Base-by-base conservation (phyloP, 1,284 basidiomycete species). In the Phellopilus nigrolimitatus region DNA sequence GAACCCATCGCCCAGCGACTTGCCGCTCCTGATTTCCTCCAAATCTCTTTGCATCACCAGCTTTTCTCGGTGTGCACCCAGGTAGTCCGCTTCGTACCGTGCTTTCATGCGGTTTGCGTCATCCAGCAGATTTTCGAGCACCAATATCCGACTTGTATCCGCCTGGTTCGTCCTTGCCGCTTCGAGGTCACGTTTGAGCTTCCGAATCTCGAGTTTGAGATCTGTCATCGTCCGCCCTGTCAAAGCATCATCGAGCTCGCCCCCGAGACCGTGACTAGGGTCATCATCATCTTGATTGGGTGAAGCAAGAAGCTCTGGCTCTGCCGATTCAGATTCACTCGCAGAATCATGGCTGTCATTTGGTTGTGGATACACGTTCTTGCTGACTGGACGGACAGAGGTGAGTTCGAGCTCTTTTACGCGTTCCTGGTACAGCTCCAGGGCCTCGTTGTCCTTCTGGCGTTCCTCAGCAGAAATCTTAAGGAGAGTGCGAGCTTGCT, bases 361-460 rank as follows among this genome's bases (percentile, higher is more conserved):
- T 61, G 61, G 25, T 22, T 47, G 24, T 10, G 56, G 30, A 51
- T 55, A n/a, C 64, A 63, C 49, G 47, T 51, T 50, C 54, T 59
- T 49, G 44, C 55, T 62, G 30, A 59, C 65, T 21, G 66, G 72
- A 9, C 74, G 71, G 15, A 78, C 75, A 19, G 82, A 79, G 13
- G 66, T 69, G 33, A 91, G 69, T 66, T 97, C 95, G 21, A 97
- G 74, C 68, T 97, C 95, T 40, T 82, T 79, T 34, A 95, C 80
- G n/a, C 91, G 81, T 64, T 97, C 94, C 65, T 95, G 91, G 61
- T 92, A 93, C 4, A 94, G 68, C 58, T 91, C 89, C 36, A 95
- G 73, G 49, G 91, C 86, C 62, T 97, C 93, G 0, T 83, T 82
- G 60, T 93, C 91, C 55, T 83, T 82, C 21, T 81, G 73, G 19